A percentile compares a stretch with the other conserved stretches of the same genome.
phyloP scores from a whole-genome alignment of 805 yeast genomes.

The Saccharomycopsis synnaedendra region DNA sequence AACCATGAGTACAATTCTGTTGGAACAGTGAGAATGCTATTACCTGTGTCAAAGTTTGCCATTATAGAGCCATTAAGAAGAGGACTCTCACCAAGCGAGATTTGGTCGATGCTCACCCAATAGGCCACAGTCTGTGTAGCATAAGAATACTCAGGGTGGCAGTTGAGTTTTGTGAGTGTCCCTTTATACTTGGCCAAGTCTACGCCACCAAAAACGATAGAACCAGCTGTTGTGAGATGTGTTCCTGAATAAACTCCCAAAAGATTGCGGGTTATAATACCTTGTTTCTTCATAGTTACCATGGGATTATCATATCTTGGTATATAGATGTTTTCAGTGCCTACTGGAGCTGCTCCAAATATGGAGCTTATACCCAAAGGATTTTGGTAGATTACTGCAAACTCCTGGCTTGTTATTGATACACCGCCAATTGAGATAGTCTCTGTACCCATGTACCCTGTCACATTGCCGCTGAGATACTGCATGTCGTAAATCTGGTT shows the following conservation, averaged over 20 bases:
- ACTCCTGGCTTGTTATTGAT: background rate
- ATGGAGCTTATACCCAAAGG: background rate
- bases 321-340: constrained; percentile 6
- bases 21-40: constrained; percentile 5
- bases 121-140: background rate
- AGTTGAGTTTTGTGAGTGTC: constrained; percentile 18
- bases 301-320: constrained; percentile 7
- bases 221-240: constrained; percentile 18
- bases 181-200: constrained; percentile 40
- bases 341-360: constrained; percentile 9
- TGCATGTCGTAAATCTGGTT: constrained; percentile 4
- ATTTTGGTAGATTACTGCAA: constrained; percentile 5
- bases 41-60: constrained; percentile 11
- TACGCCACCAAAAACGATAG: constrained; percentile 43
- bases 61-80: background rate
- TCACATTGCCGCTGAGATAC: constrained; percentile 4
- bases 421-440: background rate
- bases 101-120: constrained; percentile 4
- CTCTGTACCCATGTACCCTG: constrained; percentile 11
- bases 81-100: background rate
- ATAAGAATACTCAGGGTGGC: background rate
- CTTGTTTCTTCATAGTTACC: background rate
- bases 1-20: constrained; percentile 1
- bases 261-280: constrained; percentile 2
- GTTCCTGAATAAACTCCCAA: constrained; percentile 9